Base-by-base conservation (phyloP, 2,329 filamentous ascomycete species). In the Trichophyton rubrum region DNA sequence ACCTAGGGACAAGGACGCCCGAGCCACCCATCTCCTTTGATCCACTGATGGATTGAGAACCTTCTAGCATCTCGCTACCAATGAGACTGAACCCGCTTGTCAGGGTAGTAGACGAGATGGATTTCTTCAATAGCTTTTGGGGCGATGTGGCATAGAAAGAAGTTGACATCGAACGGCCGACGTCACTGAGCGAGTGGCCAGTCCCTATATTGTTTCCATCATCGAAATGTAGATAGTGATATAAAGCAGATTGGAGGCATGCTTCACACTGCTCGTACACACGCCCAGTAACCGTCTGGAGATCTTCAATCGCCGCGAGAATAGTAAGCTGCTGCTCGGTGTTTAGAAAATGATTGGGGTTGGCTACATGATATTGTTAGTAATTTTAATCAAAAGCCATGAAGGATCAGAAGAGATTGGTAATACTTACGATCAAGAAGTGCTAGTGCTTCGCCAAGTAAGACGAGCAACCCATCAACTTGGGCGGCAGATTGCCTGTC, bases 401-500 rank as follows among this genome's bases (percentile, higher is more conserved):
- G 22, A n/a, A 24, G 64, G 9, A 49, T 24, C 8, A 2, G 20
- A 27, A 24, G 8, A 30, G 6, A 27, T 15, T 13, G 45, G 24
- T 51, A 15, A 15, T 24, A 71, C 72, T 72, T 70, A 78, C 79
- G 79, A 68, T 85, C 83, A 62, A 95, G 77, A 63, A 96, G 89
- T 1, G 89, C 82, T 2, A 92, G 82, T 0, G 86, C 85, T 74
- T 97, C 92, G 58, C 90, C 91, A 1, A 97, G 80, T 13, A 97
- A 78, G 2, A 87, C 85, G 7, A 96, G 79, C 22, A 97, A 75
- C 59, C 91, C 91, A 67, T 97, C 92, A 64, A 95, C 88, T 67
- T 89, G 89, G 17, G 96, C 87, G 5, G 95, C 89, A 0, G 89
- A 85, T 68, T 91, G 88, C 11, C 88, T 83, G 17, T 83, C 82